phyloP scores from a whole-genome alignment of 2,329 filamentous ascomycete species.

The Trichoderma brevicompactum region DNA sequence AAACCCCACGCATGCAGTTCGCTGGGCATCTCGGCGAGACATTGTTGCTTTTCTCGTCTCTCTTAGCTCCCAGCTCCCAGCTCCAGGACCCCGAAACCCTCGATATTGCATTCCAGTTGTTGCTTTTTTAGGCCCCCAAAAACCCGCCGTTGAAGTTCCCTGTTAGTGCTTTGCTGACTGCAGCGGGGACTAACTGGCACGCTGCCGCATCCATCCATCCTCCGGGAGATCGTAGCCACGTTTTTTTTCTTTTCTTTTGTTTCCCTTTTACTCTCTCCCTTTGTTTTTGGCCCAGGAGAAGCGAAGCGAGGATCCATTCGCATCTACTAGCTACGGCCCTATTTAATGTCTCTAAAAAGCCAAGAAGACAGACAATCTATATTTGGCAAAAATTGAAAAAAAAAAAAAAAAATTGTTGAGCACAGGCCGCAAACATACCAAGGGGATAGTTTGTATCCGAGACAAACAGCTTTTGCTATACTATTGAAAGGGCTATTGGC shows the following conservation, averaged over 20 bases:
- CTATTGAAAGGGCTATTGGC: neutral
- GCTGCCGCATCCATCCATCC: neutral
- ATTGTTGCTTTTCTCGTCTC: conserved; percentile 1
- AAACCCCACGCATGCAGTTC: conserved; percentile 18
- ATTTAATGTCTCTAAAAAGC: neutral
- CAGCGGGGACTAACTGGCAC: neutral
- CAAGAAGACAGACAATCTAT: neutral
- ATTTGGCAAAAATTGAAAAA: neutral
- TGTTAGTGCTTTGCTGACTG: neutral
- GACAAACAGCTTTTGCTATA: neutral
- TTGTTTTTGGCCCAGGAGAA: neutral
- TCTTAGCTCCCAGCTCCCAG: no score
- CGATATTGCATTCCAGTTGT: conserved; percentile 13
- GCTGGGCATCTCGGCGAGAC: conserved; percentile 4
- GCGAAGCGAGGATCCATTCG: no score
- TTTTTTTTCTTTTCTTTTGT: neutral
- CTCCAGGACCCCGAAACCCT: conserved; percentile 10
- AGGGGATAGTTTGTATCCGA: neutral
- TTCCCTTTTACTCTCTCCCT: neutral
- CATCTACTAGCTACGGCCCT: neutral
- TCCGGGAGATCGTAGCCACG: conserved; percentile 4
- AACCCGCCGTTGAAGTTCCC: neutral
- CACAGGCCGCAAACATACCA: neutral
- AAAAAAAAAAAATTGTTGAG: no score
- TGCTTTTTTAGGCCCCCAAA: neutral